Base-by-base conservation (phyloP, 306 rosid genomes). In the Rosa persica region DNA sequence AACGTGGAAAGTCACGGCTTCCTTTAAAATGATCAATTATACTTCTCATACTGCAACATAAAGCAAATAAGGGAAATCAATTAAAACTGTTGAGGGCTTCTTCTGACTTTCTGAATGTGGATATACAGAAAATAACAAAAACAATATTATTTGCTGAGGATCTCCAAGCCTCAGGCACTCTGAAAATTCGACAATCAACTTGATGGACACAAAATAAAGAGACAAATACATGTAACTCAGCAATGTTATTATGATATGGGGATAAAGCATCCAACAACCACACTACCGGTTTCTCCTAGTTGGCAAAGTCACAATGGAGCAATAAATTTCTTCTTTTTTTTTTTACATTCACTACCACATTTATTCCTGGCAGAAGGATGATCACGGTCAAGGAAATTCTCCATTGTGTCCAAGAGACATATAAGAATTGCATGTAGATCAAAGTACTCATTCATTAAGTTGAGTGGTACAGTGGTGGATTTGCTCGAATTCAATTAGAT, bases 1-100 rank as follows among this genome's bases (percentile, higher is more conserved):
- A 79, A 58, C 99, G 97, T 58, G 97, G 93, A 82, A 93, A 93
- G 78, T 85, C 92, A 61, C 73, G 78, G 76, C 84, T 89, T 78
- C 94, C 97, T 87, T 93, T 89, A 54, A 95, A 90, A 85, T 91
- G 97, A 89, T 84, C 93, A 79, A 93, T 88, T 77, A 93, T 74
- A 79, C 91, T 93, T 82, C 89, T 91, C 98, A 93, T 93, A 83
- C 99, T 95, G 93, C 86, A 81, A 78, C 12, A 79, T 40, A 78
- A 64, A 65, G 60, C 75, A 78, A 27, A 71, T 17, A 25, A 47
- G n/a, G 16, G 19, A 79, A 55, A 67, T 12, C 43, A 13, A 23
- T 73, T 55, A 17, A 55, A 30, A 23, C n/a, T 23, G 23, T 25
- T 34, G 4, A 11, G 61, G 47, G 70, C 27, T 17, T 19, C 25